Evolutionary conservation across 192 early-diverging fungal genomes (phyloP).

Genomic region (Piromyces finnis): DNA sequence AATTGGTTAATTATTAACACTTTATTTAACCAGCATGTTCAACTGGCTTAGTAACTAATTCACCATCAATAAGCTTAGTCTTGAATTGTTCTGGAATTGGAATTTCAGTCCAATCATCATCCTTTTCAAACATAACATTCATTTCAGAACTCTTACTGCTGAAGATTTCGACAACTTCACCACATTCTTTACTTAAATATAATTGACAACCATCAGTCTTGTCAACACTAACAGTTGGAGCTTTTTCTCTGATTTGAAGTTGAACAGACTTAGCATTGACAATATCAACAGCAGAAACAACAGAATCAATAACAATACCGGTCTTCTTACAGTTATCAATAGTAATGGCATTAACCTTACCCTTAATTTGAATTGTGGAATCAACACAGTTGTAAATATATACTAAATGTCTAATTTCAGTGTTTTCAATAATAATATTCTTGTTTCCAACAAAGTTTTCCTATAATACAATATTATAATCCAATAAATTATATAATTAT

Average conservation of each 20-base stretch:
- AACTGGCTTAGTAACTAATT: conserved; percentile 56
- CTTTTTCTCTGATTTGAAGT: conserved; percentile 63
- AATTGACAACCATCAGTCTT: conserved; percentile 84
- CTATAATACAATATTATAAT: too few species aligned
- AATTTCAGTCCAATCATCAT: conserved; percentile 61
- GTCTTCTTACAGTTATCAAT: conserved; percentile 80
- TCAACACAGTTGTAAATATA: conserved; percentile 90
- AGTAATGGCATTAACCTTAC: conserved; percentile 83
- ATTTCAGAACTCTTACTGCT: conserved; percentile 85
- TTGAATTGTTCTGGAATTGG: conserved; percentile 87
- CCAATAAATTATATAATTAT: too few species aligned
- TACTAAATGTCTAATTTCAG: conserved; percentile 69
- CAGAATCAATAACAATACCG: conserved; percentile 62
- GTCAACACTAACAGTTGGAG: conserved; percentile 75
- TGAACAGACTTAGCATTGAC: conserved; percentile 81
- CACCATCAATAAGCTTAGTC: conserved; percentile 51
- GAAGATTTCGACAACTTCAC: conserved; percentile 61
- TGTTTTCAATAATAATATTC: conserved; percentile 59
- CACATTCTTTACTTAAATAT: conserved; percentile 60
- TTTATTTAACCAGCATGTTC: conserved; percentile 53
- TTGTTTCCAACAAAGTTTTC: conserved; percentile 67
- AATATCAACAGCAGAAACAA: conserved; percentile 70
- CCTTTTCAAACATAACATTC: conserved; percentile 71
- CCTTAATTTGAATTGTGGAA: conserved; percentile 73
- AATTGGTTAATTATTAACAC: too few species aligned